A percentile compares a stretch with the other conserved stretches of the same genome.
phyloP scores from a whole-genome alignment of 805 yeast genomes.

The Kluyveromyces aestuarii region DNA sequence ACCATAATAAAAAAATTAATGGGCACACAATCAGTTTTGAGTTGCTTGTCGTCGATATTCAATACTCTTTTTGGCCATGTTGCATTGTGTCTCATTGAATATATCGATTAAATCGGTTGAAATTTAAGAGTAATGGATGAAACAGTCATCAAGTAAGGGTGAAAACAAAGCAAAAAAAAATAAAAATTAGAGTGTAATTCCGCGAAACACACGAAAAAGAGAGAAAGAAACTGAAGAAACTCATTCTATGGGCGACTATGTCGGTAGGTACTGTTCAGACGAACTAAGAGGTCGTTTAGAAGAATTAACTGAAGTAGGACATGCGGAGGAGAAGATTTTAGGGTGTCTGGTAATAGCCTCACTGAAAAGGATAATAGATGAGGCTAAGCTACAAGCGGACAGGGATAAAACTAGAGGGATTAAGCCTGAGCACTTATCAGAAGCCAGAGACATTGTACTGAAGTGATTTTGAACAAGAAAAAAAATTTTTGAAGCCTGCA shows the following conservation, averaged over 20 bases:
- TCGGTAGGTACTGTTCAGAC: neutral
- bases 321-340: constrained; percentile 8
- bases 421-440: constrained; percentile 33
- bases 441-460: constrained; percentile 21
- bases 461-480: neutral
- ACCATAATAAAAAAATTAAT: neutral
- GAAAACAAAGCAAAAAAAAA: neutral
- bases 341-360: constrained; percentile 11
- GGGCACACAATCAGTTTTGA: no score
- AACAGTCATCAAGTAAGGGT: neutral
- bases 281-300: constrained; percentile 5
- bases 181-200: neutral
- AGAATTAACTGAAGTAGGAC: constrained; percentile 6
- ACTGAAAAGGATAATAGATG: constrained; percentile 22
- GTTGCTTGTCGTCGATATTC: no score
- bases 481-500: neutral
- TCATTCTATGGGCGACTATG: neutral
- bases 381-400: constrained; percentile 32
- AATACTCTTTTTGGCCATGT: no score
- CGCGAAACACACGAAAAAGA: neutral
- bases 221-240: no score
- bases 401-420: constrained; percentile 36
- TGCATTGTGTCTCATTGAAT: neutral
- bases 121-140: no score
- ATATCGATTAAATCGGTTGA: neutral